Percentiles rank a stretch among this genome's conserved stretches.
Evolutionary conservation across 176 grass and related monocot genomes (phyloP).

Genomic region (Zea luxurians): DNA sequence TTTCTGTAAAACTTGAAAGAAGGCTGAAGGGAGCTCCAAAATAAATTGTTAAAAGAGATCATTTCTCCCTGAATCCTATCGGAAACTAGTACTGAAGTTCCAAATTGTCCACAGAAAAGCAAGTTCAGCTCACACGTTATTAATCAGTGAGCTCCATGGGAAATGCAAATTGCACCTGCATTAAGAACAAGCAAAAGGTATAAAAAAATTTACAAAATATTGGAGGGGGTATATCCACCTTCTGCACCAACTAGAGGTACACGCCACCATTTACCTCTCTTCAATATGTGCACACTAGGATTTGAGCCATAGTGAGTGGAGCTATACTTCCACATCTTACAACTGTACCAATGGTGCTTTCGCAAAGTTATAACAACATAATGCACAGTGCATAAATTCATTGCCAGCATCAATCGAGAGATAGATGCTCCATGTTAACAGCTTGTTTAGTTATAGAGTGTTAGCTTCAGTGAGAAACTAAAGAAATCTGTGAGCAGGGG

Average conservation of each 20-base stretch:
- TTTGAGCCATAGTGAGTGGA: not conserved
- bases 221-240: not conserved
- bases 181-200: not conserved
- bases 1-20: conserved; percentile 33
- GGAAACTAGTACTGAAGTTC: conserved; percentile 27
- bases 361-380: not conserved
- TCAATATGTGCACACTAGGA: not conserved
- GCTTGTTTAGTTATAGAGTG: not conserved
- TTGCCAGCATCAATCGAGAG: not conserved
- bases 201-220: not conserved
- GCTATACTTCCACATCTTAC: not conserved
- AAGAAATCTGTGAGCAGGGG: not conserved
- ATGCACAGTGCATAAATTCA: not conserved
- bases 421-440: not conserved
- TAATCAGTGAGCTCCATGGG: conserved; percentile 12
- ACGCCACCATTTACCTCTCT: not conserved
- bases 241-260: not conserved
- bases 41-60: conserved; percentile 35
- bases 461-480: not conserved
- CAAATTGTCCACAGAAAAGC: not conserved
- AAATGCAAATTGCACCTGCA: not conserved
- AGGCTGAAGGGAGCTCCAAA: conserved; percentile 20
- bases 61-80: conserved; percentile 27
- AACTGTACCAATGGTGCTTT: not conserved
- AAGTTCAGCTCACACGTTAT: not conserved